Conservation (phyloP, 2,329 filamentous ascomycete genomes). For the Ascochyta koolunga region DNA sequence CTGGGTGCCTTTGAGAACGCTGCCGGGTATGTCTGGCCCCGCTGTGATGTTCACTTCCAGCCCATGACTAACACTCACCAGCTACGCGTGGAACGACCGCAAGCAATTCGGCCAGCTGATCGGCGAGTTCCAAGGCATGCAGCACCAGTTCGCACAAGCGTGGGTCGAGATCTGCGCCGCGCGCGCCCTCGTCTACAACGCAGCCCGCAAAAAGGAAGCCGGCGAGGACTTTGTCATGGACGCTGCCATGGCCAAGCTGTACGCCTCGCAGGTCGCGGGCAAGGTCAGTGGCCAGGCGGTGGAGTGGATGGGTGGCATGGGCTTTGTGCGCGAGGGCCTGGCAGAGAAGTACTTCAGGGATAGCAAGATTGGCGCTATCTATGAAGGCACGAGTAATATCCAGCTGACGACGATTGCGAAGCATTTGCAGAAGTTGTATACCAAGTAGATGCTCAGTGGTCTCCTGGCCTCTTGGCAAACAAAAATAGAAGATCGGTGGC, state of each 20-base stretch:
- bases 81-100: conserved; percentile 97
- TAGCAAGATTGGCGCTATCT: conserved; percentile 98
- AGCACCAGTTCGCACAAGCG: conserved; percentile 96
- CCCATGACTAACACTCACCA: conserved; percentile 38
- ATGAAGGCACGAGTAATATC: conserved; percentile 86
- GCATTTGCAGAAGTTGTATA: conserved; percentile 72
- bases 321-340: conserved; percentile 92
- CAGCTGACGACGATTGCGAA: conserved; percentile 74
- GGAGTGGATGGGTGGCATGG: conserved; percentile 99
- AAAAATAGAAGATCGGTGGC: neutral
- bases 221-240: conserved; percentile 94
- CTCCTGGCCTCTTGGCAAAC: neutral
- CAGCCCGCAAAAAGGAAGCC: conserved; percentile 95
- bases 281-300: conserved; percentile 84
- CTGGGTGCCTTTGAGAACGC: conserved; percentile 96
- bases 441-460: conserved; percentile 49
- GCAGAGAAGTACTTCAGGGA: conserved; percentile 98
- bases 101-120: conserved; percentile 94
- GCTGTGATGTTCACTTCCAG: neutral
- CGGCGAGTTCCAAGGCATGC: conserved; percentile 98
- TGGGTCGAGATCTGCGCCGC: conserved; percentile 94
- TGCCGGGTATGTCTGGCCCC: conserved; percentile 62
- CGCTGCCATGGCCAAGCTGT: conserved; percentile 98
- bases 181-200: conserved; percentile 92
- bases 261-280: conserved; percentile 88